Percentiles rank a stretch among this genome's conserved stretches.
Conservation (phyloP, 164 flowering plant species). For the Annona cherimola region DNA sequence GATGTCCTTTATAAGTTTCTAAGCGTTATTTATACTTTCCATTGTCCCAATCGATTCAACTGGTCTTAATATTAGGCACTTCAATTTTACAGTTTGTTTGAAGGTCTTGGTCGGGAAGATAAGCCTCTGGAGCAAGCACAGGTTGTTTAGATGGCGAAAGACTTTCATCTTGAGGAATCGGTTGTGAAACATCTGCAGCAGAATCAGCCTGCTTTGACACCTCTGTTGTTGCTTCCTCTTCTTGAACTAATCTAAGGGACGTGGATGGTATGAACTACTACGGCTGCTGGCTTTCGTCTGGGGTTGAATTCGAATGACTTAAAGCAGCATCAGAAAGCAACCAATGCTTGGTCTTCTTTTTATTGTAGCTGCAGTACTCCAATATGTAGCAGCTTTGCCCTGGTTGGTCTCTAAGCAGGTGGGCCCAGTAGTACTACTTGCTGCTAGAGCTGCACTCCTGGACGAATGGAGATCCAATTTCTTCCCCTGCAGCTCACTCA, state of each 20-base stretch:
- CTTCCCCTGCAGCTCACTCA: conserved; percentile 44
- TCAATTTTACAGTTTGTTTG: no score
- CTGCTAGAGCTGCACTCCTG: conserved; percentile 1
- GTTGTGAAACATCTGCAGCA: no score
- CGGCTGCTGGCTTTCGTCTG: conserved; percentile 14
- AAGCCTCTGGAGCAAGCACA: no score
- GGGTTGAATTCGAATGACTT: conserved; percentile 7
- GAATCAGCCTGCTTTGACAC: no score
- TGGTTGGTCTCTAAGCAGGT: conserved; percentile 6
- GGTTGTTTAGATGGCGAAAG: no score
- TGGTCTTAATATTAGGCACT: no score
- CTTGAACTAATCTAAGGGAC: conserved; percentile 25
- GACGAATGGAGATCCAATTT: conserved; percentile 2
- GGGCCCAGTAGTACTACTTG: neutral
- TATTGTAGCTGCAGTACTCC: conserved; percentile 24
- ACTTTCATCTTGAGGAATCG: no score
- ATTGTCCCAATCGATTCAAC: no score
- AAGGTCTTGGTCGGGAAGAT: no score
- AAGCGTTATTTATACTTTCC: no score
- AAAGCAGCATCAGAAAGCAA: conserved; percentile 3
- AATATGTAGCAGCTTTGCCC: conserved; percentile 5
- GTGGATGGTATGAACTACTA: conserved; percentile 5
- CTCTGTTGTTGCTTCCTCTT: conserved; percentile 22
- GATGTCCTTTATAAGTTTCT: no score
- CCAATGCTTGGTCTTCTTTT: conserved; percentile 17